These are phyloP conservation scores for Rubia yunnanensis DNA, from an alignment of 257 asterid genomes.

Conservation along the genomic window DNA sequence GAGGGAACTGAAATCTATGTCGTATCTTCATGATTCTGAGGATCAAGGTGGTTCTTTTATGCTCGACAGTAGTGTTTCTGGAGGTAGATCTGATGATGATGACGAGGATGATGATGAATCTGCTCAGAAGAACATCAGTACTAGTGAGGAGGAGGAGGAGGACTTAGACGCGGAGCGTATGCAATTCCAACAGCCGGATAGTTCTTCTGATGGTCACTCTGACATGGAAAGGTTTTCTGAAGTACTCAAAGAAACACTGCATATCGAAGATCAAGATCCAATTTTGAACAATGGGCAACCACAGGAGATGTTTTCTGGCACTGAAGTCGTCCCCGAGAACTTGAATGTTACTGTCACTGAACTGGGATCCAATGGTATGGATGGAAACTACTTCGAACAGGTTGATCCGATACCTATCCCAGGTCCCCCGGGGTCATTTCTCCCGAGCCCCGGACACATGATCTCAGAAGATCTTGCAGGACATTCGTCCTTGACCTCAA, in stretches of 20 bases:
- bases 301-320: slow-evolving; percentile 34
- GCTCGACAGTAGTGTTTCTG: slow-evolving; percentile 17
- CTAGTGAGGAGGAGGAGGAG: slow-evolving; percentile 20
- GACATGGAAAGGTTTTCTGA: slow-evolving; percentile 25
- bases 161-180: slow-evolving; percentile 32
- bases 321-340: slow-evolving; percentile 24
- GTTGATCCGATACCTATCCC: slow-evolving; percentile 89
- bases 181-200: slow-evolving; percentile 26
- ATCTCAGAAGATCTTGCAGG: slow-evolving; percentile 74
- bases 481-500: slow-evolving; percentile 61
- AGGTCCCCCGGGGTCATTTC: slow-evolving; percentile 90
- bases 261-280: slow-evolving; percentile 26
- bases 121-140: slow-evolving; percentile 18
- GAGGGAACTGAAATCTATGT: slow-evolving; percentile 21
- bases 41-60: slow-evolving; percentile 20
- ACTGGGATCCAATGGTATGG: slow-evolving; percentile 33
- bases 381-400: slow-evolving; percentile 49
- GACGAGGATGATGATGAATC: slow-evolving; percentile 14
- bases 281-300: slow-evolving; percentile 19
- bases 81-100: slow-evolving; percentile 21
- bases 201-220: slow-evolving; percentile 24
- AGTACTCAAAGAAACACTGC: slow-evolving; percentile 23
- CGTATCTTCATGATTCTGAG: slow-evolving; percentile 23
- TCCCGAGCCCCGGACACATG: slow-evolving; percentile 85
- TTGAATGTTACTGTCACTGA: slow-evolving; percentile 24